phyloP scores from a whole-genome alignment of 78 protist species.

The Dictyostelium intermedium region DNA sequence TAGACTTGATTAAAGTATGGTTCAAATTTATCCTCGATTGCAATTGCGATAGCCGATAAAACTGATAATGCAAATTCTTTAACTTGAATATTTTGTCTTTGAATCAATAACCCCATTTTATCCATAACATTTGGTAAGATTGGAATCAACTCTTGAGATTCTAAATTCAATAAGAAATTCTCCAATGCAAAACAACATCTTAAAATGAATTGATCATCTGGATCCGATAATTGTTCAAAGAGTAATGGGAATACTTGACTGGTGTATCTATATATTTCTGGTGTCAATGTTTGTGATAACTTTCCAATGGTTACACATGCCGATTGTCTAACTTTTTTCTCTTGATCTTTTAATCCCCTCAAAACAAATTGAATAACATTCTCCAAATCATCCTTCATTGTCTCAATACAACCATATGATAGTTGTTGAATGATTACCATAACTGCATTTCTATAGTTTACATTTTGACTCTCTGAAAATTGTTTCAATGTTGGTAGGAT shows the following conservation, averaged over 20 bases:
- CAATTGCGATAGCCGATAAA: conserved; percentile 28
- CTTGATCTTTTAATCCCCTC: conserved; percentile 3
- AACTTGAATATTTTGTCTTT: conserved; percentile 28
- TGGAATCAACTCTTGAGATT: conserved; percentile 26
- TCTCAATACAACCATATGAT: conserved; percentile 52
- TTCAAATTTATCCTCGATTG: conserved; percentile 21
- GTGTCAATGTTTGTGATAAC: conserved; percentile 59
- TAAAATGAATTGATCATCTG: conserved; percentile 46
- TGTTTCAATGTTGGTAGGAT: background rate
- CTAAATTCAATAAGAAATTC: conserved; percentile 19
- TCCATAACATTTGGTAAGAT: conserved; percentile 1
- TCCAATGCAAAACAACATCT: conserved; percentile 72
- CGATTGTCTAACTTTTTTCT: conserved; percentile 14
- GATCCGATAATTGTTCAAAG: conserved; percentile 40
- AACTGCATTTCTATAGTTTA: background rate
- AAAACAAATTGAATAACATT: background rate
- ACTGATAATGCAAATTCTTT: conserved; percentile 55
- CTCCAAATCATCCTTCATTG: conserved; percentile 50
- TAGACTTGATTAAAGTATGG: conserved; percentile 51
- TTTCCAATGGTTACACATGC: conserved; percentile 36
- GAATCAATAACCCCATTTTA: conserved; percentile 10
- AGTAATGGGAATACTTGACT: conserved; percentile 49
- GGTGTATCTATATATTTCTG: conserved; percentile 43
- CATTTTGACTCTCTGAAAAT: background rate
- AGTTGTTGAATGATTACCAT: conserved; percentile 42